Conservation (phyloP, 768 basidiomycete genomes). For the Tulasnella calospora region DNA sequence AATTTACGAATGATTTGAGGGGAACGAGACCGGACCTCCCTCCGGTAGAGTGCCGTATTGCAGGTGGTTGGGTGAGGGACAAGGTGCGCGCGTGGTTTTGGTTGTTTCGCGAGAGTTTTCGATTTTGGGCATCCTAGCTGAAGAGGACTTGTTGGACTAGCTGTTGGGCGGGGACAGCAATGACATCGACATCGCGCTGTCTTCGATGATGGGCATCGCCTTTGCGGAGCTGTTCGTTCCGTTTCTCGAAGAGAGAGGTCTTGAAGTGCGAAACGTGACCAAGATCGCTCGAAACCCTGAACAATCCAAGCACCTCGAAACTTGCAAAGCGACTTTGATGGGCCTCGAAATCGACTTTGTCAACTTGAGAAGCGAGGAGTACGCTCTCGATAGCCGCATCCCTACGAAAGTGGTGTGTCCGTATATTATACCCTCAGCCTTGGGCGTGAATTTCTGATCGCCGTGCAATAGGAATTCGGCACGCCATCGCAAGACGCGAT, state of each 20-base stretch:
- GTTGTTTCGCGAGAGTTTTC: conserved; percentile 6
- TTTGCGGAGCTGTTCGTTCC: conserved; percentile 77
- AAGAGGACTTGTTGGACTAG: conserved; percentile 41
- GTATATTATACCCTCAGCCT: not conserved
- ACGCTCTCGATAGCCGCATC: conserved; percentile 81
- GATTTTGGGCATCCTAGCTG: too few relatives aligned
- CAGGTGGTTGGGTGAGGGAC: conserved; percentile 98
- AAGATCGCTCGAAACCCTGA: conserved; percentile 92
- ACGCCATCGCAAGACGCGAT: conserved; percentile 88
- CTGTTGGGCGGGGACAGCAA: conserved; percentile 74
- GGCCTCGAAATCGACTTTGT: conserved; percentile 88
- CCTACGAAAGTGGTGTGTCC: conserved; percentile 74
- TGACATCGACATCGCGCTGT: conserved; percentile 91
- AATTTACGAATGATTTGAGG: conserved; percentile 58
- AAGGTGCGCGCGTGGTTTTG: conserved; percentile 57
- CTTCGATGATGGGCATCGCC: conserved; percentile 79
- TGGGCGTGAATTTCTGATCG: not conserved
- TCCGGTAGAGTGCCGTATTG: conserved; percentile 68
- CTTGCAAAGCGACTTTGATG: conserved; percentile 76
- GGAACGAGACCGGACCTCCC: conserved; percentile 51
- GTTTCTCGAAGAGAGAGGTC: conserved; percentile 53
- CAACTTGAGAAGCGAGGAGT: conserved; percentile 88
- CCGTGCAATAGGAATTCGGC: conserved; percentile 64
- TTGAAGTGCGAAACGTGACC: conserved; percentile 52
- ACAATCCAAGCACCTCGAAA: conserved; percentile 97